A percentile compares a stretch with the other conserved stretches of the same genome.
These are phyloP conservation scores for Acanthamoeba lenticulata DNA, from an alignment of 208 protist species.

Conservation along the genomic window DNA sequence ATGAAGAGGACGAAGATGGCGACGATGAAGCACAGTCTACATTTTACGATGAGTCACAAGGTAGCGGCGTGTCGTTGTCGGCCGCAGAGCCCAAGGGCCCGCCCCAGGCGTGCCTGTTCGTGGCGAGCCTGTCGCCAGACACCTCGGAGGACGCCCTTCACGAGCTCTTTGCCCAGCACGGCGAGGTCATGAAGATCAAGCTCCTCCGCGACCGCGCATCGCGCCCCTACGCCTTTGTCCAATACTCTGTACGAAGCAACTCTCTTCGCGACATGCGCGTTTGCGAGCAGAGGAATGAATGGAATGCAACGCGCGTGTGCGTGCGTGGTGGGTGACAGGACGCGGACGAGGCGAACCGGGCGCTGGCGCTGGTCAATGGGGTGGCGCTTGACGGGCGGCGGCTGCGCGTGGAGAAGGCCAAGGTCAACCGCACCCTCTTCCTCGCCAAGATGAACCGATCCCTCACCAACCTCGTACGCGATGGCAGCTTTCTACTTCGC, in stretches of 20 bases:
- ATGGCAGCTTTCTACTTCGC: too few relatives aligned
- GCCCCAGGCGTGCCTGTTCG: conserved; percentile 54
- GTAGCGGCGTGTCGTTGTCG: too few relatives aligned
- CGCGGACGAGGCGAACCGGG: conserved; percentile 10
- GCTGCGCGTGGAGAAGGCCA: conserved; percentile 63
- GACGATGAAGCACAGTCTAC: background rate
- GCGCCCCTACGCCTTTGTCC: conserved; percentile 73
- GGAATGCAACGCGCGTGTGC: background rate
- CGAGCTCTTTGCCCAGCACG: conserved; percentile 7
- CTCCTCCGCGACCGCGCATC: conserved; percentile 34
- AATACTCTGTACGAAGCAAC: conserved; percentile 57
- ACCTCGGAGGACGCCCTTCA: conserved; percentile 47
- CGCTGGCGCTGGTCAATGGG: background rate
- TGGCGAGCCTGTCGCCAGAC: conserved; percentile 55
- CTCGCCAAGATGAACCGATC: conserved; percentile 68
- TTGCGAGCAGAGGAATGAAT: too few relatives aligned
- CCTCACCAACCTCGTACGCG: conserved; percentile 49
- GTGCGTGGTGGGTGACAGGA: background rate
- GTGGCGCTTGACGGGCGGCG: background rate
- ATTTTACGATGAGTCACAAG: too few relatives aligned
- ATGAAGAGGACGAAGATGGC: background rate
- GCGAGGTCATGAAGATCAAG: conserved; percentile 68
- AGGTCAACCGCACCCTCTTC: conserved; percentile 76
- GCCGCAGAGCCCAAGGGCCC: conserved; percentile 62
- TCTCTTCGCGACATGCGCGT: too few relatives aligned